Base-by-base conservation (phyloP, 164 flowering plant genomes). In the Amborella trichopoda region DNA sequence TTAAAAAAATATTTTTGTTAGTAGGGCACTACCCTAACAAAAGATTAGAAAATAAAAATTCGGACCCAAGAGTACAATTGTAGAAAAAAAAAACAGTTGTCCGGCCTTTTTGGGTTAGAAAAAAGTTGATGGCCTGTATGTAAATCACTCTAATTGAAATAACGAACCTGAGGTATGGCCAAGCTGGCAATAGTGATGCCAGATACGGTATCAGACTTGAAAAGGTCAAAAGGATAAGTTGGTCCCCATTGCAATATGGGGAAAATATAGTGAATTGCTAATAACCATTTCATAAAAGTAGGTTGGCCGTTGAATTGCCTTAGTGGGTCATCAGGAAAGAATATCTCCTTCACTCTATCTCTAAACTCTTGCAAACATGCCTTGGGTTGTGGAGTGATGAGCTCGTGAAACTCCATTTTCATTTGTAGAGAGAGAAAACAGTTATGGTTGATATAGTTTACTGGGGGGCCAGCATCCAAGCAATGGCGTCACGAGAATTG, bases 171-270 rank as follows among this genome's bases (percentile, higher is more conserved):
- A 20, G 97, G 96, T 52, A 83, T 89, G 63, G 94, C 93, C 20
- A 89, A 71, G 64, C 93, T 82, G 6, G 97, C 95, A 63, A 89
- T 89, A 57, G 97, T 84, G 58, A 89, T 81, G 17, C 97, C 97
- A 26, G 95, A 53, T 44, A 89, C 55, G 6, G 85, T 37, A 66
- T 89, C 97, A 11, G 93, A 82, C 46, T 77, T 83, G 60, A 89
- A 59, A 44, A 71, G 74, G 17, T 64, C 42, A 40, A 85, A 50
- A 40, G 45, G 69, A 53, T 89, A 89, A 20, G 52, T 47, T 46
- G 95, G 90, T 19, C 79, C 81, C 97, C 97, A 89, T 57, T 80
- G 71, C 32, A 89, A 78, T 6, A 89, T 78, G 14, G 97, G 97
- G 59, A 89, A 82, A 28, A 85, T 4, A 46, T 73, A 89, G 36